Evolutionary conservation across 139 green algal species (phyloP).

Genomic region (Auxenochlorella pyrenoidosa): DNA sequence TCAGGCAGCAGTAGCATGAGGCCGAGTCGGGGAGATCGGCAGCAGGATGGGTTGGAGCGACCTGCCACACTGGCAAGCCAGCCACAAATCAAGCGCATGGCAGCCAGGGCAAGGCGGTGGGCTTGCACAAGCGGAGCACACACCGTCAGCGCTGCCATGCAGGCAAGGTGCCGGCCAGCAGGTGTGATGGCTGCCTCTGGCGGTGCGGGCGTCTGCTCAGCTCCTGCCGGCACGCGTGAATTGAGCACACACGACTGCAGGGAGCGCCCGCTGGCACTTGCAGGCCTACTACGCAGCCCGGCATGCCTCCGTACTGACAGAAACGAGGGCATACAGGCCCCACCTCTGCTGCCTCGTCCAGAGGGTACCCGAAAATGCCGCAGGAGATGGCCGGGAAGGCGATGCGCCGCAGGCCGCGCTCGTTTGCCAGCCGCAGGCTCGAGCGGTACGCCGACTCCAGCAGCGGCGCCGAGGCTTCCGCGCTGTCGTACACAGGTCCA

Average conservation of each 20-base stretch:
- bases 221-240: neutral
- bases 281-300: neutral
- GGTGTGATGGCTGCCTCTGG: neutral
- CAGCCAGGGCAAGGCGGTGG: too few species aligned
- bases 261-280: neutral
- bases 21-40: too few species aligned
- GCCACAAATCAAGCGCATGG: too few species aligned
- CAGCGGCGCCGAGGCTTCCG: slow-evolving; percentile 57
- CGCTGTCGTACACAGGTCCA: slow-evolving; percentile 80
- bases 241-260: neutral
- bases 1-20: too few species aligned
- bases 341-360: slow-evolving; percentile 74
- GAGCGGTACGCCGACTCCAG: slow-evolving; percentile 76
- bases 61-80: too few species aligned
- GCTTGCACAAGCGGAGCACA: neutral
- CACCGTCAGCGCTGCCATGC: neutral
- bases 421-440: slow-evolving; percentile 53
- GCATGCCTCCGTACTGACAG: neutral
- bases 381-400: slow-evolving; percentile 92
- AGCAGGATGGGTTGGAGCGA: too few species aligned
- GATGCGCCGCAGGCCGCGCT: slow-evolving; percentile 65
- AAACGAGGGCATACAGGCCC: neutral
- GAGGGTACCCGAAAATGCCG: slow-evolving; percentile 87
- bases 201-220: neutral
- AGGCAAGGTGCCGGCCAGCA: neutral